These are phyloP conservation scores for Fraxinus albicans DNA, from an alignment of 305 asterid species.

Conservation along the genomic window DNA sequence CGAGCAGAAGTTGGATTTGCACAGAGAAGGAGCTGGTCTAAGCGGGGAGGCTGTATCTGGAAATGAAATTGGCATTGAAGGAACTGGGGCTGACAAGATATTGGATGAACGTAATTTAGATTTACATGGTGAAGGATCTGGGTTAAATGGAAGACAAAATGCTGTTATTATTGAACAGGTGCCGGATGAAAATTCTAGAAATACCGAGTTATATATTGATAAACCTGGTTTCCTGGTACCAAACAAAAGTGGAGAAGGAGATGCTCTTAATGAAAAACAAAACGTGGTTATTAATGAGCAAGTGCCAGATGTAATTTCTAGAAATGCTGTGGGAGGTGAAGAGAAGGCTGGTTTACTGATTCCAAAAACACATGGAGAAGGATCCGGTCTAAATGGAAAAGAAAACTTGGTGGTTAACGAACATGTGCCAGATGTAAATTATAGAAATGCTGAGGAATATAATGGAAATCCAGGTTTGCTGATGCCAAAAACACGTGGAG, in stretches of 20 bases:
- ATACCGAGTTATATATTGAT: not conserved
- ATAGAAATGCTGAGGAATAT: slow-evolving; percentile 7
- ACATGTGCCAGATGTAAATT: not conserved
- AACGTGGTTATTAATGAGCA: not conserved
- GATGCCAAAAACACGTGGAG: slow-evolving; percentile 32
- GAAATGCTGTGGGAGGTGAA: slow-evolving; percentile 5
- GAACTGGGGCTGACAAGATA: not conserved
- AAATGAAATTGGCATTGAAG: not conserved
- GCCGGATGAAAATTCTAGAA: slow-evolving; percentile 3
- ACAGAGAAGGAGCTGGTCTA: not conserved
- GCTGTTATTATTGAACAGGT: not conserved
- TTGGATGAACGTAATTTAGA: not conserved
- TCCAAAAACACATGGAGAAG: not conserved
- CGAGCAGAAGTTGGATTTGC: not conserved
- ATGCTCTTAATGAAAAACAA: not conserved
- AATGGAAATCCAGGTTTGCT: slow-evolving; percentile 14
- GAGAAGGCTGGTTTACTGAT: not conserved
- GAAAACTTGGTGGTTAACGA: not conserved
- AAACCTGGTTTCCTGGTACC: not conserved
- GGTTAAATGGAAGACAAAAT: not conserved
- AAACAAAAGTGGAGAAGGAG: not conserved
- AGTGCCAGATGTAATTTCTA: not conserved
- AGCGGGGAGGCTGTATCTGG: not conserved
- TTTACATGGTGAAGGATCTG: not conserved
- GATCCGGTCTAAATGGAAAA: not conserved